Evolutionary conservation across 73 alveolate species (phyloP), one percentile per base, ranked within the genome.

Genomic region (Blepharisma stoltei): DNA sequence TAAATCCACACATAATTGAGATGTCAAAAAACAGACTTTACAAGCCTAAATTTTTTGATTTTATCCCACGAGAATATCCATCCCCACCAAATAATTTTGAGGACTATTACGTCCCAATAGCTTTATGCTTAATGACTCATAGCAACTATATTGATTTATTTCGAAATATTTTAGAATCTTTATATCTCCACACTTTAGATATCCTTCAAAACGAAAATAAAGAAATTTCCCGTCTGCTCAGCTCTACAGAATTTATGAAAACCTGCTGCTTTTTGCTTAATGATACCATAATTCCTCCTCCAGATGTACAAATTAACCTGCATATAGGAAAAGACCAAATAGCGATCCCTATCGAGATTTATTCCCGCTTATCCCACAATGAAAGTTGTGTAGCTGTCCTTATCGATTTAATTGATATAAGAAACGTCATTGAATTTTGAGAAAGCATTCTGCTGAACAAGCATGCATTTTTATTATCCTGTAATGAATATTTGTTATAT

Each of bases 341-440:
- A 14, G 38, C n/a, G 2, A 25, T 60, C 14, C 73, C 73, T 20
- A 38, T 25, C 0, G 73, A 60, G 45, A 1, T 1, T 14, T 14
- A 38, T 25, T 20, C 73, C 0, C 46, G 73, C 14, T 38, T 60
- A 25, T 38, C 73, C 2, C 73, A 60, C 23, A 14, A 14, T 20
- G 73, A 60, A 25, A 60, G 23, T 2, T 60, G 73, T 25, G 23
- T 60, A n/a, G 73, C 73, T 14, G 73, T 60, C 3, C 73, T 60
- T 60, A 20, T 60, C 14, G 73, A 60, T 60, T 25, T 60, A 25
- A 60, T 60, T 60, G 73, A 60, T 60, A 60, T 60, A 18, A 25
- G 73, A 25, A 60, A 60, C 5, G 11, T 60, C 18, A 60, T 60
- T 20, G 45, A 60, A 25, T n/a, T 60, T 25, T 60, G 73, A 38